Percentiles rank a stretch among this genome's conserved stretches.
These are phyloP conservation scores for Daedalea quercina DNA, from an alignment of 768 basidiomycete genomes.

Conservation along the genomic window DNA sequence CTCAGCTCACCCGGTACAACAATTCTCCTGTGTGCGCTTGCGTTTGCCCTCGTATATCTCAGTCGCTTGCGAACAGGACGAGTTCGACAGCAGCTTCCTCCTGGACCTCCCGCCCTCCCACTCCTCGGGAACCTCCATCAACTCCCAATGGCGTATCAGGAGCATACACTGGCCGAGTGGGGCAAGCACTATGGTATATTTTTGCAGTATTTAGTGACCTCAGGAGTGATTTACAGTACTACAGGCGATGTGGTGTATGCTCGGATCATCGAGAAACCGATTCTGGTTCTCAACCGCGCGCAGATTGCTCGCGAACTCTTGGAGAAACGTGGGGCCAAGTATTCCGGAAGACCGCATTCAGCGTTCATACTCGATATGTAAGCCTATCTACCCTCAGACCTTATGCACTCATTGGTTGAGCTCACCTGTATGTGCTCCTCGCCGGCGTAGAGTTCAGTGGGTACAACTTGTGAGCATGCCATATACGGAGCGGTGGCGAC, in stretches of 20 bases:
- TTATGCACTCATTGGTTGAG: no score
- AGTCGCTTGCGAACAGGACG: no score
- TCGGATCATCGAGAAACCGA: slow-evolving; percentile 19
- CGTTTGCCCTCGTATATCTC: no score
- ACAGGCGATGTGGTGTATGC: slow-evolving; percentile 29
- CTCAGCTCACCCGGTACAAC: no score
- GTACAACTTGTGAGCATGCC: background rate
- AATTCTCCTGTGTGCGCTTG: no score
- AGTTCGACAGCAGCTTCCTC: slow-evolving; percentile 12
- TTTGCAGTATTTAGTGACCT: background rate
- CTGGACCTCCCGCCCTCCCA: slow-evolving; percentile 23
- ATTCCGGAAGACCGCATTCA: slow-evolving; percentile 27
- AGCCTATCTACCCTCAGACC: background rate
- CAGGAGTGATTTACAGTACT: background rate
- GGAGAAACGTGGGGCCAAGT: slow-evolving; percentile 26
- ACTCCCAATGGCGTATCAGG: slow-evolving; percentile 18
- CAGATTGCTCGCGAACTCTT: slow-evolving; percentile 26
- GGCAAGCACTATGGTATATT: slow-evolving; percentile 20
- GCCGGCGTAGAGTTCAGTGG: background rate
- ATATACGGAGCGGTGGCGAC: background rate
- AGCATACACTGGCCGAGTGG: slow-evolving; percentile 22
- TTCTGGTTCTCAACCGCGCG: slow-evolving; percentile 26
- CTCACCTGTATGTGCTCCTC: no score
- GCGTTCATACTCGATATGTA: slow-evolving; percentile 22
- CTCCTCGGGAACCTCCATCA: slow-evolving; percentile 26